Base-by-base conservation (phyloP, 441 rosid species). In the Croton laevigatus region DNA sequence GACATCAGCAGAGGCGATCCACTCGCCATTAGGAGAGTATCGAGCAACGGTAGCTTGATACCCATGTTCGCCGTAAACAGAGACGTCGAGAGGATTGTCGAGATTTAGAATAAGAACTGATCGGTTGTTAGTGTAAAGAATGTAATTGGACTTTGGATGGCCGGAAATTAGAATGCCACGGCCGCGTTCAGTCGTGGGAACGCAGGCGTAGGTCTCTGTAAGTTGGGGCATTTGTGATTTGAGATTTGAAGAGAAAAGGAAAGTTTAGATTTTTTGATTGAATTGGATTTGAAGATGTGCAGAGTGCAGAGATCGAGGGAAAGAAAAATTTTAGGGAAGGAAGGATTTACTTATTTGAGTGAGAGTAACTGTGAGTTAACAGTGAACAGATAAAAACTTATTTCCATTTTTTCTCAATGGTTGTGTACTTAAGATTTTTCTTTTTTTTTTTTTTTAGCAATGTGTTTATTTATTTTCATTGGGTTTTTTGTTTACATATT, bases 1-100 rank as follows among this genome's bases (percentile, higher is more conserved):
- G 4, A 76, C 88, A 59, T 94, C 98, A 10, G 93, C 97, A 3
- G 98, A 94, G 59, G 99, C 99, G 81, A 91, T 81, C 99, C 99
- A 94, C 87, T 94, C 99, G 0, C 99, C 99, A 66, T 92, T 92
- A 22, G 98, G 98, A 2, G 99, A 94, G 85, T 79, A 94, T 5
- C 98, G 85, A 54, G 98, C 97, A 61, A 92, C 91, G 20, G 98
- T 94, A 70, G 91, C 97, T 53, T 93, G 96, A 75, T 94, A 90
- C 6, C 85, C 97, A 64, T 91, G 98, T 40, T 94, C 97, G 6
- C 90, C 93, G 59, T 94, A 94, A 76, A 91, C 86, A 42, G 95
- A 75, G 64, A 90, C 93, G 63, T 85, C 87, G 32, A 91, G 84
- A 0, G 97, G 97, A 48, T 88, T 86, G 75, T 86, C 86, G 68